Evolutionary conservation across 2,329 filamentous ascomycete species (phyloP).

Genomic region (Aspergillus brasiliensis): DNA sequence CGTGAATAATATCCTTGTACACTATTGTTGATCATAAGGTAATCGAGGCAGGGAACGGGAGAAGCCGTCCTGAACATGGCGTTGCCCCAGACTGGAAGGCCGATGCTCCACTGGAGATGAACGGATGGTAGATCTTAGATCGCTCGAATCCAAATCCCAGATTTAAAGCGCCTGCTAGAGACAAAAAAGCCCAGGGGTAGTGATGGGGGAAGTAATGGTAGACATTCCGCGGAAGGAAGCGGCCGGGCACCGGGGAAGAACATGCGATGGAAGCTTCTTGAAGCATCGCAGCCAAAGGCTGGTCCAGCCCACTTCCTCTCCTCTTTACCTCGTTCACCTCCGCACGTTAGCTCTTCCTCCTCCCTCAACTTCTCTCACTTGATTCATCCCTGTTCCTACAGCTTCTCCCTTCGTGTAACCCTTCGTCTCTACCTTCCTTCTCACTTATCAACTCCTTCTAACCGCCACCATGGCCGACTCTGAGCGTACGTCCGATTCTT

Average conservation of each 20-base stretch:
- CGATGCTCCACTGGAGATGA: not conserved
- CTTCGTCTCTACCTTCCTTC: conserved; percentile 10
- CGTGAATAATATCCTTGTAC: not conserved
- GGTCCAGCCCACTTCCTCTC: conserved; percentile 1
- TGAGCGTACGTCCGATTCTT: conserved; percentile 32
- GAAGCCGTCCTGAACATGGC: not conserved
- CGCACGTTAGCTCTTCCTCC: not conserved
- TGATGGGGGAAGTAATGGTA: not conserved
- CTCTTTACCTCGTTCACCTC: conserved; percentile 8
- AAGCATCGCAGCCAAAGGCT: conserved; percentile 29
- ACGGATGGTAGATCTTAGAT: not conserved
- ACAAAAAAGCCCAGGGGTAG: not conserved
- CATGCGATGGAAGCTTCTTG: conserved; percentile 45
- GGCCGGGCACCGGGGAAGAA: conserved; percentile 12
- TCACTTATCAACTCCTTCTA: conserved; percentile 6
- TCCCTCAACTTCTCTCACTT: conserved; percentile 14
- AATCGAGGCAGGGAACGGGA: not conserved
- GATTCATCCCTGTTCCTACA: not conserved
- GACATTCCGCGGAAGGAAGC: not conserved
- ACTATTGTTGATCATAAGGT: too few species aligned
- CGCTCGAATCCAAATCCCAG: not conserved
- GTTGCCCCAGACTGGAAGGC: not conserved
- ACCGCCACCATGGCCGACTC: conserved; percentile 37
- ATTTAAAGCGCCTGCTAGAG: not conserved
- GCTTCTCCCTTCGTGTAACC: not conserved